Evolutionary conservation across 2,329 filamentous ascomycete species (phyloP).

Genomic region (Zalaria sp.): DNA sequence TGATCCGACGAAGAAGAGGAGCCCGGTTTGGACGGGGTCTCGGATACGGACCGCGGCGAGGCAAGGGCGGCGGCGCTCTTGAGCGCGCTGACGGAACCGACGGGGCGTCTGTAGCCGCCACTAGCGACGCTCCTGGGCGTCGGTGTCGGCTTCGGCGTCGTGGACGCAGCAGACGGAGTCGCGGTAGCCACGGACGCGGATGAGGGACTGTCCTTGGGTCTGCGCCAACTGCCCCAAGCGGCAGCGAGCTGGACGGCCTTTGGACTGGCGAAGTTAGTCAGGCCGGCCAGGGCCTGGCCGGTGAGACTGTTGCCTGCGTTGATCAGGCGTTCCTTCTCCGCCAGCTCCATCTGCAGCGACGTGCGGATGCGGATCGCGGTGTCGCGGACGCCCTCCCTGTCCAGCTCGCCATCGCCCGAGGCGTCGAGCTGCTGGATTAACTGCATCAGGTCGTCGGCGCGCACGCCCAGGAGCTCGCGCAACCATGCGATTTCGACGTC

Average conservation of each 20-base stretch:
- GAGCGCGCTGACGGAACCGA: not conserved
- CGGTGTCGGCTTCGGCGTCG: conserved; percentile 1
- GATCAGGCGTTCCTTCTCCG: conserved; percentile 77
- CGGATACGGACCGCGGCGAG: no score
- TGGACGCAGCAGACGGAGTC: not conserved
- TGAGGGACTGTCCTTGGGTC: conserved; percentile 23
- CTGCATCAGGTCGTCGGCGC: conserved; percentile 82
- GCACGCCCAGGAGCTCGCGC: conserved; percentile 79
- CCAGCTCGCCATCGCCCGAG: conserved; percentile 43
- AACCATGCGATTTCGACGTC: conserved; percentile 94
- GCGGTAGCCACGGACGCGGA: not conserved
- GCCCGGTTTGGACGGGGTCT: not conserved
- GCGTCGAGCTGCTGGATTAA: conserved; percentile 69
- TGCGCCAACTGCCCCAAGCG: conserved; percentile 95
- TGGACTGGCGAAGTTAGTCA: conserved; percentile 65
- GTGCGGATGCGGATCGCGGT: conserved; percentile 85
- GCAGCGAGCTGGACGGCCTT: conserved; percentile 81
- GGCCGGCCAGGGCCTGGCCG: conserved; percentile 54
- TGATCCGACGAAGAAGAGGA: not conserved
- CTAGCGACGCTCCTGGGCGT: not conserved
- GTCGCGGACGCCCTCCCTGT: conserved; percentile 69
- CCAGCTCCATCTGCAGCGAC: conserved; percentile 95
- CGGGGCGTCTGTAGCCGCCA: not conserved
- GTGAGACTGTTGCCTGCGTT: conserved; percentile 38
- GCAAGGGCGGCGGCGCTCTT: no score